Evolutionary conservation across 176 grass and related monocot genomes (phyloP).

Genomic region (Hsuehochloa calcarea): DNA sequence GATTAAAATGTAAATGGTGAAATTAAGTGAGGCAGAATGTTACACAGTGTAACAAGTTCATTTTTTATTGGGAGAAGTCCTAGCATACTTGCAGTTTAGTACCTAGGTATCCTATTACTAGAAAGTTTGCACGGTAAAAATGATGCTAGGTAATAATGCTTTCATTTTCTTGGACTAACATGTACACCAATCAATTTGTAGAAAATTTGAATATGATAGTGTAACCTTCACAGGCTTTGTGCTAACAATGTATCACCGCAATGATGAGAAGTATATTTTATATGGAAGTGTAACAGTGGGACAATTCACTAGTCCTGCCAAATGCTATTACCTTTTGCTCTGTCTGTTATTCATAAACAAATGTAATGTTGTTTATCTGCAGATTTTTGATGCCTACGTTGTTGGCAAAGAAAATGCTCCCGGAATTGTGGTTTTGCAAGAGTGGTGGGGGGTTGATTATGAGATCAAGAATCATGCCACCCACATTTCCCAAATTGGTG

Average conservation of each 20-base stretch:
- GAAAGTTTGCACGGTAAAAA: not conserved
- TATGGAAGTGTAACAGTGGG: not conserved
- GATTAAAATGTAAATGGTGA: not conserved
- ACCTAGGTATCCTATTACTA: not conserved
- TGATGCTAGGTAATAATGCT: not conserved
- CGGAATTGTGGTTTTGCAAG: conserved; percentile 90
- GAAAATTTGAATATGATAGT: not conserved
- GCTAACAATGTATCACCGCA: not conserved
- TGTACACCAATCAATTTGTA: not conserved
- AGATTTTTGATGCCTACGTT: conserved; percentile 93
- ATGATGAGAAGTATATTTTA: not conserved
- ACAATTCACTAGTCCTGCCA: not conserved
- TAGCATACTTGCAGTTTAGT: not conserved
- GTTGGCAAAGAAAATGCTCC: conserved; percentile 94
- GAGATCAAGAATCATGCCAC: conserved; percentile 93
- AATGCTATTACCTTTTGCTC: not conserved
- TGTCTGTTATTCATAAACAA: not conserved
- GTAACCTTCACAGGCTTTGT: not conserved
- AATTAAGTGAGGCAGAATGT: not conserved
- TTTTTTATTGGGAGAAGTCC: not conserved
- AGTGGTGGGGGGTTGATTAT: conserved; percentile 98
- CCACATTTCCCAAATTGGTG: conserved; percentile 80
- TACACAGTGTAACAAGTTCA: not conserved
- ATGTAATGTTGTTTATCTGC: not conserved
- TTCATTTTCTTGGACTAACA: not conserved